Percentiles rank a stretch among this genome's conserved stretches.
Conservation (phyloP, 306 rosid genomes). For the Malus asiatica region DNA sequence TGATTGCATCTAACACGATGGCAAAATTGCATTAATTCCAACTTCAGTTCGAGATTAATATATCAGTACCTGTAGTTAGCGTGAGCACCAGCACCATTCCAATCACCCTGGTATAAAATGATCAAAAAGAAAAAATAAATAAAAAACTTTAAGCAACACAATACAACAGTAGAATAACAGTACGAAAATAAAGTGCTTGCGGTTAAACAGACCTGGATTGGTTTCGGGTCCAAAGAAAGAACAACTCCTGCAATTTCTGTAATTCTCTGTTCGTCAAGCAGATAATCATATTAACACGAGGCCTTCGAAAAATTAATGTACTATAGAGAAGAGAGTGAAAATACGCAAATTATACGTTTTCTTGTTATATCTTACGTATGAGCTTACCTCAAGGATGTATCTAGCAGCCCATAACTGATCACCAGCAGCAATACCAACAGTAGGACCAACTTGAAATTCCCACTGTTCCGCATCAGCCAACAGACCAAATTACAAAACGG, state of each 20-base stretch:
- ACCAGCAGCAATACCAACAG: constrained; percentile 39
- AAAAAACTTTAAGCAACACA: background rate
- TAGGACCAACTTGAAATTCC: constrained; percentile 59
- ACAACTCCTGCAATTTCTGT: constrained; percentile 46
- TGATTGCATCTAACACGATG: background rate
- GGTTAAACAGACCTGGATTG: constrained; percentile 29
- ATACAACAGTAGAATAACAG: background rate
- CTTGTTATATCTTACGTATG: background rate
- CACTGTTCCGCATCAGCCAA: constrained; percentile 24
- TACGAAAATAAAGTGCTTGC: background rate
- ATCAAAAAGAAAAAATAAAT: too few species aligned
- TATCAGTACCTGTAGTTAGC: constrained; percentile 39
- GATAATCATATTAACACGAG: background rate
- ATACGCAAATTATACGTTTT: background rate
- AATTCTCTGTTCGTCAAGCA: constrained; percentile 29
- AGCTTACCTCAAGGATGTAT: constrained; percentile 52
- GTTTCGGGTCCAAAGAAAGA: constrained; percentile 53
- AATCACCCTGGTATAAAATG: constrained; percentile 33
- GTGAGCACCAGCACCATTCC: constrained; percentile 64
- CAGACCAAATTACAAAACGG: background rate
- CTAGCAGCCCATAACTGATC: constrained; percentile 52
- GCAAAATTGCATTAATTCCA: background rate
- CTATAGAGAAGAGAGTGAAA: background rate
- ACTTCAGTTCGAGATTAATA: background rate
- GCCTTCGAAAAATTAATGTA: background rate